Percentiles rank a stretch among this genome's conserved stretches.
phyloP scores from a whole-genome alignment of 805 yeast species.

The Cyberlindnera maclurae region DNA sequence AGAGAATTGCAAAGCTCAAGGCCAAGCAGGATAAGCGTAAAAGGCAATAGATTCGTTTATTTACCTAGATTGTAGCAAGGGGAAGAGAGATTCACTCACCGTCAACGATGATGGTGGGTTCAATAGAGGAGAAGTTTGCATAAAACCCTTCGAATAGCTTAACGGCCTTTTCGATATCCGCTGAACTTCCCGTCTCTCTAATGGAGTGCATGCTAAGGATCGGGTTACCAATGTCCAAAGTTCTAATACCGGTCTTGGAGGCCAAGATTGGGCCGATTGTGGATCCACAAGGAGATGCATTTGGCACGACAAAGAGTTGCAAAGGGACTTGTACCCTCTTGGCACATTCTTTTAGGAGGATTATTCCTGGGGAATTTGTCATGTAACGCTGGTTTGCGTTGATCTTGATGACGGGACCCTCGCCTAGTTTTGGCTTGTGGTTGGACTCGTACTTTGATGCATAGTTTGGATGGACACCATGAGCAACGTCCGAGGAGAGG shows the following conservation, averaged over 20 bases:
- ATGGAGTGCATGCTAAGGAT: slow-evolving; percentile 91
- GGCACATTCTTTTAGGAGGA: slow-evolving; percentile 68
- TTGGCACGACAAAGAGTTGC: slow-evolving; percentile 88
- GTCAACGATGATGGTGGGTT: slow-evolving; percentile 36
- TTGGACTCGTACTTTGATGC: slow-evolving; percentile 62
- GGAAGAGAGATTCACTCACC: slow-evolving; percentile 5
- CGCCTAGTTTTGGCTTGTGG: slow-evolving; percentile 76
- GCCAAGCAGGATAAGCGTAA: slow-evolving; percentile 19
- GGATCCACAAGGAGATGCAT: slow-evolving; percentile 92
- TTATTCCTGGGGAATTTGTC: slow-evolving; percentile 87
- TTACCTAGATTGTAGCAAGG: not conserved
- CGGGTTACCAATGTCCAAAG: slow-evolving; percentile 87
- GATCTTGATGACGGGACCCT: slow-evolving; percentile 88
- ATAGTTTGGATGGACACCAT: slow-evolving; percentile 94
- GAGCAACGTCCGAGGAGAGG: slow-evolving; percentile 93
- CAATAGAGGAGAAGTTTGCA: slow-evolving; percentile 35
- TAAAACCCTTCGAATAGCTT: slow-evolving; percentile 59
- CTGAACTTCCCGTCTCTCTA: slow-evolving; percentile 83
- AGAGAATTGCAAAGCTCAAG: slow-evolving; percentile 18
- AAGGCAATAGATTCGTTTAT: slow-evolving; percentile 3
- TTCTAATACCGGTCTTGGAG: slow-evolving; percentile 78
- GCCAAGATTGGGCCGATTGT: slow-evolving; percentile 95
- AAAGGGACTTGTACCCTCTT: slow-evolving; percentile 65
- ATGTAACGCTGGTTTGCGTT: slow-evolving; percentile 95
- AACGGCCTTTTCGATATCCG: slow-evolving; percentile 60